A percentile compares a stretch with the other conserved stretches of the same genome.
phyloP scores from a whole-genome alignment of 2,329 filamentous ascomycete genomes.

The Parascedosporium putredinis region DNA sequence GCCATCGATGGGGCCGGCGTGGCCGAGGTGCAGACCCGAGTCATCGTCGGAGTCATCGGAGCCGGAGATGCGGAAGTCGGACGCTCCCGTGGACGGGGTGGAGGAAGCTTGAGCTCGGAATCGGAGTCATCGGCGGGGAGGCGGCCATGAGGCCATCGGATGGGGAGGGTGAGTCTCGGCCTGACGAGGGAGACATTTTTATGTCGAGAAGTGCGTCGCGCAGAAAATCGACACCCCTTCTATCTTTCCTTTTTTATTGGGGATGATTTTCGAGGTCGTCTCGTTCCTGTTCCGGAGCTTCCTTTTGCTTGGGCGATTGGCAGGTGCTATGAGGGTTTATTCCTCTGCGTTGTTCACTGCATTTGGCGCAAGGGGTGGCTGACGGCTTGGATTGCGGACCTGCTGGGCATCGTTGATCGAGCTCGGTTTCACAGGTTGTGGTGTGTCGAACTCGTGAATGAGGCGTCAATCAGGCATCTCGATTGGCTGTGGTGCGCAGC shows the following conservation, averaged over 20 bases:
- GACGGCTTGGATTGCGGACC: no score
- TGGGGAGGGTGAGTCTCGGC: background rate
- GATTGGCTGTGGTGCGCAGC: background rate
- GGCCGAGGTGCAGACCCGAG: background rate
- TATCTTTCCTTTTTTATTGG: no score
- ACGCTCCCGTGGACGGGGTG: background rate
- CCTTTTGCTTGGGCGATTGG: no score
- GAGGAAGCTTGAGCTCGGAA: background rate
- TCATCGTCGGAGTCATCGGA: background rate
- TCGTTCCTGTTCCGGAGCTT: no score
- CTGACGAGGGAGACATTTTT: background rate
- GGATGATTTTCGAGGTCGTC: no score
- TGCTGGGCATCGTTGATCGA: background rate
- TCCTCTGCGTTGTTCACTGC: background rate
- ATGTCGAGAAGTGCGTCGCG: no score
- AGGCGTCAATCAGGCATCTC: background rate
- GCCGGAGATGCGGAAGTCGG: background rate
- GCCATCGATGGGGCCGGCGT: background rate
- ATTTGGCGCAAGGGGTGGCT: no score
- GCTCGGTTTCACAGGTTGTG: background rate
- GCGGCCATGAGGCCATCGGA: background rate
- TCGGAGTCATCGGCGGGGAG: background rate
- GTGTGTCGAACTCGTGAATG: background rate
- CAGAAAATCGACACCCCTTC: no score
- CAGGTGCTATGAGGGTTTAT: no score